A percentile compares a stretch with the other conserved stretches of the same genome.
These are phyloP conservation scores for Coemansia asiatica DNA, from an alignment of 192 early-diverging fungal species.

Conservation along the genomic window DNA sequence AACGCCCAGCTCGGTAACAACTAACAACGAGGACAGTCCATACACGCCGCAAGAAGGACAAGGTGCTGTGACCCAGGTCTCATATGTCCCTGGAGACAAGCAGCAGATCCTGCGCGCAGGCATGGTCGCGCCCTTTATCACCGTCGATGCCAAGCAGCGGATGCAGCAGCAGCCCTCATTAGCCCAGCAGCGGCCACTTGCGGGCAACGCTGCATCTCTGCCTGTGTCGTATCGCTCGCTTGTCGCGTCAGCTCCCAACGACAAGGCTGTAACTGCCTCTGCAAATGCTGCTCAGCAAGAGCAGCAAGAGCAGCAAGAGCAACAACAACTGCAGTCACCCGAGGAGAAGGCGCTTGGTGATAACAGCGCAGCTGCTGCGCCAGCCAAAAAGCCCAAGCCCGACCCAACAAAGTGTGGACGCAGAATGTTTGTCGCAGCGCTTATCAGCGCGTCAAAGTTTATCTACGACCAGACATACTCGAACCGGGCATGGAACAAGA, in stretches of 20 bases:
- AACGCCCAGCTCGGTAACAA: not conserved
- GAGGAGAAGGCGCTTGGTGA: not conserved
- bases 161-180: constrained; percentile 4
- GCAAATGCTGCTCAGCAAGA: too few species aligned
- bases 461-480: constrained; percentile 80
- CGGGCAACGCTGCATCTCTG: constrained; percentile 26
- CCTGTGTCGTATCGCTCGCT: constrained; percentile 40
- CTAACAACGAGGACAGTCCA: constrained; percentile 13
- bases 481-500: constrained; percentile 84
- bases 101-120: constrained; percentile 39
- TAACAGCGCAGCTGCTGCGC: not conserved
- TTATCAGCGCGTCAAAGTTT: constrained; percentile 86
- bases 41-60: constrained; percentile 17
- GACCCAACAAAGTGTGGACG: constrained; percentile 67
- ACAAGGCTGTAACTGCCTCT: constrained; percentile 1
- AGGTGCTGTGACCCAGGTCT: constrained; percentile 3
- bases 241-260: constrained; percentile 9
- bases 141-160: constrained; percentile 19
- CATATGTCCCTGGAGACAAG: constrained; percentile 26
- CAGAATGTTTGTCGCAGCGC: constrained; percentile 79
- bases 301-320: too few species aligned
- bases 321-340: constrained; percentile 1
- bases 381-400: constrained; percentile 25
- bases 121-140: constrained; percentile 39
- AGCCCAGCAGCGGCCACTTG: constrained; percentile 19